Base-by-base conservation (phyloP, 768 basidiomycete genomes). In the Naematelia aurantialba region DNA sequence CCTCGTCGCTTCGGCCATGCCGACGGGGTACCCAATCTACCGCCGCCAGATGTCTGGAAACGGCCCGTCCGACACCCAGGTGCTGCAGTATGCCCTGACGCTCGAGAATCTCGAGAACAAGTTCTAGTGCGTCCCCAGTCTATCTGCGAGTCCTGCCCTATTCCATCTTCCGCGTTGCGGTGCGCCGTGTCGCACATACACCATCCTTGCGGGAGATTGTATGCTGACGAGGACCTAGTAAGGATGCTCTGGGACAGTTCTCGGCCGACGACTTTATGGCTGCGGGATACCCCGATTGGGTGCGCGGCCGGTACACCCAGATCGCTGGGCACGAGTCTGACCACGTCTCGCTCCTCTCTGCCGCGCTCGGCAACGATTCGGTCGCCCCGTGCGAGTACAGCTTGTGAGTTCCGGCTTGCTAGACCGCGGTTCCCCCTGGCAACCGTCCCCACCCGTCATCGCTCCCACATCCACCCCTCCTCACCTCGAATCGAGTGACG, bases 261-360 rank as follows among this genome's bases (percentile, higher is more conserved):
- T 65, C 66, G 26, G 70, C 77, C 4, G 79, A 80, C 13, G 85
- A 83, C 3, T 83, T 82, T 62, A 59, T 60, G n/a, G 52, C 71
- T 57, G 81, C 80, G 27, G 80, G 80, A 26, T 79, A 69, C 79
- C 79, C 49, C 34, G 73, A 29, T 53, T 83, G 81, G 79, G 82
- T 82, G 47, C 79, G 82, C 52, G 80, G 76, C 1, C 60, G 71
- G 47, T 81, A 83, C 63, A 62, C 74, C 19, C 81, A 87, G 70
- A 83, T 87, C 59, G 70, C 75, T 17, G 72, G 77, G 26, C 85
- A 87, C 72, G 85, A 87, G 71, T 59, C 71, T 25, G 75, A 76
- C 12, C 87, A 88, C 75, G 84, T 85, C 59, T 66, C 78, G n/a
- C 80, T 83, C 69, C 78, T 87, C 27, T 76, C 82, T 10, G 63